phyloP scores from a whole-genome alignment of 2,329 filamentous ascomycete species.

The Stromatinia cepivora region DNA sequence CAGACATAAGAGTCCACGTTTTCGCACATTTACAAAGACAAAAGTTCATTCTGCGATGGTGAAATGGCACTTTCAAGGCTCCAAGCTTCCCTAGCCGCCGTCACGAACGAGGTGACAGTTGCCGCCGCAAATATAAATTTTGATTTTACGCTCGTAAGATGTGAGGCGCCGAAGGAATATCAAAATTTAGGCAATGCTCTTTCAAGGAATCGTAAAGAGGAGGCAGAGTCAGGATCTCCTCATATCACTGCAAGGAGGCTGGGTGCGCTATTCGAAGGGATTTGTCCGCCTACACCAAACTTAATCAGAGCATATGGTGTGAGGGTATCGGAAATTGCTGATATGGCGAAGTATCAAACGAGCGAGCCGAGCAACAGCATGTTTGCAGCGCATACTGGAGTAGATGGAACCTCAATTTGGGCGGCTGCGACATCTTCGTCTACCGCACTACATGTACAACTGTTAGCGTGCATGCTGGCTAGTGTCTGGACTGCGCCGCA shows the following conservation, averaged over 20 bases:
- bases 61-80: neutral
- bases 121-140: conserved; percentile 40
- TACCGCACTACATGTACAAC: conserved; percentile 35
- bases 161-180: conserved; percentile 45
- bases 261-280: conserved; percentile 44
- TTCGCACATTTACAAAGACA: too few species aligned
- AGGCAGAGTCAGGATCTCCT: conserved; percentile 44
- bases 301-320: conserved; percentile 31
- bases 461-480: conserved; percentile 44
- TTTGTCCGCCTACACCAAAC: conserved; percentile 37
- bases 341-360: neutral
- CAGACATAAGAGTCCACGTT: too few species aligned
- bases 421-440: conserved; percentile 40
- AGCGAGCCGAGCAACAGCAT: conserved; percentile 23
- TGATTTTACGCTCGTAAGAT: conserved; percentile 47
- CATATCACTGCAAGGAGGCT: conserved; percentile 46
- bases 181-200: conserved; percentile 38
- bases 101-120: conserved; percentile 23
- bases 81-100: neutral
- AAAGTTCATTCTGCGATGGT: too few species aligned
- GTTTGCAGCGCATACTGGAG: conserved; percentile 35
- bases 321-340: conserved; percentile 29
- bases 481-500: conserved; percentile 37
- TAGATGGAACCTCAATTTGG: conserved; percentile 40
- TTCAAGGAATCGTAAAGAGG: conserved; percentile 37